These are phyloP conservation scores for Solanum bukasovii DNA, from an alignment of 257 asterid species.

Conservation along the genomic window DNA sequence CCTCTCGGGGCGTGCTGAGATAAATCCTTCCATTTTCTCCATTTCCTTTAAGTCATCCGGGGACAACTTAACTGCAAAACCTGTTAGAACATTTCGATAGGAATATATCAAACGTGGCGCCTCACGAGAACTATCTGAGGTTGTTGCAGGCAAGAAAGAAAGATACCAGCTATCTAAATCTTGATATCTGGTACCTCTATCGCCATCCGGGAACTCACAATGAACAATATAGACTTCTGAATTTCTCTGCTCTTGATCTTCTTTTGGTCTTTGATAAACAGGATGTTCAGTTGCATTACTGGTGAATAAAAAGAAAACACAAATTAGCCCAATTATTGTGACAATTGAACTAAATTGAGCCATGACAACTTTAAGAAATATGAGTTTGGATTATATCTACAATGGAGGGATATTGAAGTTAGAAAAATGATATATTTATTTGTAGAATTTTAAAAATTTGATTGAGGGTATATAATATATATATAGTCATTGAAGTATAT, in stretches of 20 bases:
- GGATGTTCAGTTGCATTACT: not conserved
- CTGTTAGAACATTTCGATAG: slow-evolving; percentile 7
- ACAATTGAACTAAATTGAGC: not conserved
- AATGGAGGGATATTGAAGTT: not conserved
- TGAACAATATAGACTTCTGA: slow-evolving; percentile 24
- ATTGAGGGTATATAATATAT: not conserved
- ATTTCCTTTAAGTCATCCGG: slow-evolving; percentile 6
- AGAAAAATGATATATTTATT: not conserved
- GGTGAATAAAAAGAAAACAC: not conserved
- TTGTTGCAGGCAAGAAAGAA: slow-evolving; percentile 17
- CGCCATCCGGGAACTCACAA: slow-evolving; percentile 2
- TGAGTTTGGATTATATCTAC: not conserved
- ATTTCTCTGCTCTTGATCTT: not conserved
- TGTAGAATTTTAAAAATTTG: not conserved
- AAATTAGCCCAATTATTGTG: not conserved
- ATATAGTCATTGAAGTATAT: not conserved
- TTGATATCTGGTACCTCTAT: not conserved
- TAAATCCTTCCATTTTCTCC: slow-evolving; percentile 9
- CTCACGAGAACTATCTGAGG: not conserved
- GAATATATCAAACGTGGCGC: slow-evolving; percentile 9
- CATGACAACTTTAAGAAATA: not conserved
- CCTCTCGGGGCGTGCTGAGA: slow-evolving; percentile 6
- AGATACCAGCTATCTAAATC: slow-evolving; percentile 12
- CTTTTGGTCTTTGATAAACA: not conserved
- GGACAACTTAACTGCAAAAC: slow-evolving; percentile 19